Evolutionary conservation across 495 filamentous ascomycete species (phyloP).

Genomic region (Xylaria nigripes): DNA sequence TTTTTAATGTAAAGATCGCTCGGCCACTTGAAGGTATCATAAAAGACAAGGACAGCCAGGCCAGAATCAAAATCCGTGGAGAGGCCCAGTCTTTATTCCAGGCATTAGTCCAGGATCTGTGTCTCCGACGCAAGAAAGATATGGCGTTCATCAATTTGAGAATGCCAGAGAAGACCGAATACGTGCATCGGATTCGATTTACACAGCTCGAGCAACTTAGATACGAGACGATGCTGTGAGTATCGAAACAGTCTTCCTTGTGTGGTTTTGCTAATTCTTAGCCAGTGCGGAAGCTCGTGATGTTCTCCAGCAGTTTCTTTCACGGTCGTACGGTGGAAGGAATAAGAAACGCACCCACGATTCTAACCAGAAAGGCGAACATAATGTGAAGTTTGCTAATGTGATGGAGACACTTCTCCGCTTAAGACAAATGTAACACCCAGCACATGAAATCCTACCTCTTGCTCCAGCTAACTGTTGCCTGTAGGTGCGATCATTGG

Average conservation of each 20-base stretch:
- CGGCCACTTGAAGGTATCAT: constrained; percentile 57
- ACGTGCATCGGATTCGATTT: constrained; percentile 71
- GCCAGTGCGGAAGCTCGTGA: constrained; percentile 63
- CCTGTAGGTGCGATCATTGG: constrained; percentile 67
- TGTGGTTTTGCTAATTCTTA: constrained; percentile 13
- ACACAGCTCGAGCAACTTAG: constrained; percentile 66
- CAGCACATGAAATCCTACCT: constrained; percentile 3
- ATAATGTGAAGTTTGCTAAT: constrained; percentile 49
- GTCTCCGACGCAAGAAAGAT: constrained; percentile 75
- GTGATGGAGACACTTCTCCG: constrained; percentile 78
- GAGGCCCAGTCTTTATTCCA: constrained; percentile 57
- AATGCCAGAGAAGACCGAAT: constrained; percentile 70
- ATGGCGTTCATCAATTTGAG: constrained; percentile 85
- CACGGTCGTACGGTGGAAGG: constrained; percentile 20
- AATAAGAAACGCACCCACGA: constrained; percentile 21
- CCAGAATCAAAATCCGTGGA: constrained; percentile 8
- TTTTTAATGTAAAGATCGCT: constrained; percentile 70
- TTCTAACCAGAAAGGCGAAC: neutral
- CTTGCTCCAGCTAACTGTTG: neutral
- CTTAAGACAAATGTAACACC: constrained; percentile 58
- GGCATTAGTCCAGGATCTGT: constrained; percentile 72
- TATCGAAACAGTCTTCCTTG: neutral
- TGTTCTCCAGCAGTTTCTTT: constrained; percentile 51
- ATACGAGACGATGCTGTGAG: constrained; percentile 66
- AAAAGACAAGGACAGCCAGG: constrained; percentile 22